Base-by-base conservation (phyloP, 1,284 basidiomycete genomes). In the Xerocomus amazonicus region DNA sequence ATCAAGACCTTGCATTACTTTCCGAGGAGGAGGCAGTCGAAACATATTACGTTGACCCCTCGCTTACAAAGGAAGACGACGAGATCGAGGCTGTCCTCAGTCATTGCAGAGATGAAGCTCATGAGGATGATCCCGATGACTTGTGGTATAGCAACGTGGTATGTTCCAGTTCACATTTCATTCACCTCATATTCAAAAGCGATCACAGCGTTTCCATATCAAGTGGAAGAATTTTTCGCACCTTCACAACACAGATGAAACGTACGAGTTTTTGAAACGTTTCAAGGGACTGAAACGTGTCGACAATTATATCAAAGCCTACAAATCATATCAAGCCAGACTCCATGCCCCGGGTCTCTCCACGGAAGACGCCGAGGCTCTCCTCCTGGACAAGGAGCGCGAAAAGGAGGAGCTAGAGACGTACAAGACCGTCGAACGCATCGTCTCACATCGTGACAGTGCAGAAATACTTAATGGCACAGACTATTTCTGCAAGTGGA, bases 401-500 rank as follows among this genome's bases (percentile, higher is more conserved):
- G 82, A 88, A 62, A 86, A 87, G 68, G 92, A 98, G 69, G 86
- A 95, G 56, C 78, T 92, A 26, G 95, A 98, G 69, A 85, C 83
- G 27, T 96, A 84, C 77, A 92, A 92, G 72, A 87, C 83, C 9
- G 92, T 97, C 40, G 97, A 99, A 69, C 86, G 96, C 51, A 82
- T 99, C 52, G 84, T 99, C 44, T 79, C 87, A 8, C 86, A 95
- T 63, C 84, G 93, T 43, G 85, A 92, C 55, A 78, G 76, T 26
- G 73, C 75, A 19, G 79, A 83, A 34, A 34, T 44, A 32, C 4
- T 55, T 44, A 84, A 82, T 42, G 77, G 82, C 50, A 80, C 87
- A 36, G 87, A 96, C 65, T 99, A 97, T 71, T 91, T 97, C 69
- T 92, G 90, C 85, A 99, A 99, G 73, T 99, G 97, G 97, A 87